These are phyloP conservation scores for Schizochytrium sp. DNA, from an alignment of 108 stramenopile genomes.

Conservation along the genomic window DNA sequence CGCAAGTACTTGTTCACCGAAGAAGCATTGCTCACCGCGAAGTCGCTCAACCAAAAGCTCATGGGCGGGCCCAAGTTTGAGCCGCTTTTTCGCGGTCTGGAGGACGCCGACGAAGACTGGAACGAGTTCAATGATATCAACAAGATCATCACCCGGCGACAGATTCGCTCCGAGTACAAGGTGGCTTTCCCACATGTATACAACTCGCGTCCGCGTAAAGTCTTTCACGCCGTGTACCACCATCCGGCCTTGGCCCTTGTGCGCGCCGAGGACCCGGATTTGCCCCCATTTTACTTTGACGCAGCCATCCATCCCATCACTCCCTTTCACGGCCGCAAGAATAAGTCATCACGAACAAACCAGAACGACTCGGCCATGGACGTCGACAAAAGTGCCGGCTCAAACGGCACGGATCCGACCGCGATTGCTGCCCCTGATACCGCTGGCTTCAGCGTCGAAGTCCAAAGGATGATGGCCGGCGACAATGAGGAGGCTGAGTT, in stretches of 20 bases:
- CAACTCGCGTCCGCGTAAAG: constrained; percentile 90
- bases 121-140: constrained; percentile 99
- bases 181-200: constrained; percentile 94
- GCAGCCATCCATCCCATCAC: constrained; percentile 81
- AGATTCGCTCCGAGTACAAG: constrained; percentile 92
- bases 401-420: neutral
- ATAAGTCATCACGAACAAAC: neutral
- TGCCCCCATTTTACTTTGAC: constrained; percentile 60
- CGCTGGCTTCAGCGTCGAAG: neutral
- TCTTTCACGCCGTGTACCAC: constrained; percentile 74
- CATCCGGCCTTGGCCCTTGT: constrained; percentile 82
- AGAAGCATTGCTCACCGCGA: constrained; percentile 89
- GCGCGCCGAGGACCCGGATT: constrained; percentile 59
- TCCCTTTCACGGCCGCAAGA: constrained; percentile 42
- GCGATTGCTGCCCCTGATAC: too few species aligned
- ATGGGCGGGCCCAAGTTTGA: constrained; percentile 99
- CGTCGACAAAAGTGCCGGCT: too few species aligned
- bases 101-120: constrained; percentile 94
- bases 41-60: constrained; percentile 93
- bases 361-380: neutral
- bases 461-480: neutral
- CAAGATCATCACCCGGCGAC: constrained; percentile 92
- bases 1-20: constrained; percentile 83
- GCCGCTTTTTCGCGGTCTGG: constrained; percentile 89
- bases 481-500: constrained; percentile 34